Evolutionary conservation across 306 rosid genomes (phyloP).

Genomic region (Vigna unguiculata): DNA sequence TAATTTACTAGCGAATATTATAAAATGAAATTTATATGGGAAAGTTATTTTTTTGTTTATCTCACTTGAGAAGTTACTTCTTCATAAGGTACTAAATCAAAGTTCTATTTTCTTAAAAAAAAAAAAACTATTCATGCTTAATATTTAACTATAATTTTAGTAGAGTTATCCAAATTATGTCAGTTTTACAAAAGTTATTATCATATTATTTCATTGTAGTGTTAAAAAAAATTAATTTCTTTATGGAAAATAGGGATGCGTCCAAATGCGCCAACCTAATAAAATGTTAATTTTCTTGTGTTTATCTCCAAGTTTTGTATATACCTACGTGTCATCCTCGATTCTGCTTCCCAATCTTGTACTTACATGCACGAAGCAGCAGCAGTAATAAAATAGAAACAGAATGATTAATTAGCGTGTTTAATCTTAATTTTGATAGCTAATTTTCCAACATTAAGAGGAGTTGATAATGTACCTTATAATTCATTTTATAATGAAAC

Average conservation of each 20-base stretch:
- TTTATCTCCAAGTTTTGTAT: background rate
- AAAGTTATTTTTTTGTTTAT: no score
- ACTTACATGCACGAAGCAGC: background rate
- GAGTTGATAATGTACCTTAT: slow-evolving; percentile 10
- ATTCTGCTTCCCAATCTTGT: background rate
- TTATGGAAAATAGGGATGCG: background rate
- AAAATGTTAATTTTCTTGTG: background rate
- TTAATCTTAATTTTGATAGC: slow-evolving; percentile 38
- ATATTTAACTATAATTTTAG: no score
- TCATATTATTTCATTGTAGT: no score
- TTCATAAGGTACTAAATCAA: no score
- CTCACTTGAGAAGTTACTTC: no score
- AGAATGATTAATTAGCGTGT: slow-evolving; percentile 10
- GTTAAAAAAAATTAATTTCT: background rate
- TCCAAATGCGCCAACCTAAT: background rate
- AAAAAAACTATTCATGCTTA: no score
- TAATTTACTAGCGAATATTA: no score
- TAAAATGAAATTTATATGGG: background rate
- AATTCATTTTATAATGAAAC: slow-evolving; percentile 20
- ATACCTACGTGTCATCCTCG: background rate
- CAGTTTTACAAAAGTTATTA: no score
- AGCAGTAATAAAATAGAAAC: background rate
- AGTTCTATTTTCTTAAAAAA: no score
- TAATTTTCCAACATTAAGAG: slow-evolving; percentile 33
- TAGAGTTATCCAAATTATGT: no score